Evolutionary conservation across 108 stramenopile species (phyloP), one percentile per base, ranked within the genome.

Genomic region (Cyclotella atomus): DNA sequence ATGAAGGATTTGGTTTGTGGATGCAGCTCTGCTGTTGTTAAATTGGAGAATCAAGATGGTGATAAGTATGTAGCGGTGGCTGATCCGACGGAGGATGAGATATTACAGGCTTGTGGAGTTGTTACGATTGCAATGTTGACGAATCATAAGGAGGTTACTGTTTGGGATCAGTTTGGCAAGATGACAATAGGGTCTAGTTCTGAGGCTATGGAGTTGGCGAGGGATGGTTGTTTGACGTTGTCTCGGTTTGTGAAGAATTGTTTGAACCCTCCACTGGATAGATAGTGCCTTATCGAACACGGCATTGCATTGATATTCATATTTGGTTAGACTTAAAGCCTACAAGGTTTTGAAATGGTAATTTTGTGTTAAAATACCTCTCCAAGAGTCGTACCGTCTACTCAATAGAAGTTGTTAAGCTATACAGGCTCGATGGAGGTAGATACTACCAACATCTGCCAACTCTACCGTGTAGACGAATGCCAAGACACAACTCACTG

Each of bases 151-250:
- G 91, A 95, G 80, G 88, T 91, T 15, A 89, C 87, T 20, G 73
- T 92, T 43, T 95, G 89, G 91, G 77, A 88, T 65, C 91, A 92
- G 60, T 82, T 82, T 29, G 92, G 89, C 0, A 70, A 71, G 29
- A 75, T 94, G 67, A 65, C 85, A 24, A 16, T 85, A 21, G 70
- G 61, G 16, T 60, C 70, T 10, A 71, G 83, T 21, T 73, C 73
- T 25, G 75, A 87, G 76, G 93, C 93, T 43, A 83, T 88, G 36
- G 86, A 91, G 25, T 60, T 91, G 60, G 90, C 89, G 59, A 84
- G 91, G 55, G 85, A 87, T 64, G 93, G 91, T 3, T 95, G 93
- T 68, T 62, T 83, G 46, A 90, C 89, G 4, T 83, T 91, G 86
- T 83, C 88, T 73, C 84, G 83, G 41, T 88, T 95, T 64, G 64